Evolutionary conservation across 2,329 filamentous ascomycete species (phyloP).

Genomic region (Lecanicillium sp.): DNA sequence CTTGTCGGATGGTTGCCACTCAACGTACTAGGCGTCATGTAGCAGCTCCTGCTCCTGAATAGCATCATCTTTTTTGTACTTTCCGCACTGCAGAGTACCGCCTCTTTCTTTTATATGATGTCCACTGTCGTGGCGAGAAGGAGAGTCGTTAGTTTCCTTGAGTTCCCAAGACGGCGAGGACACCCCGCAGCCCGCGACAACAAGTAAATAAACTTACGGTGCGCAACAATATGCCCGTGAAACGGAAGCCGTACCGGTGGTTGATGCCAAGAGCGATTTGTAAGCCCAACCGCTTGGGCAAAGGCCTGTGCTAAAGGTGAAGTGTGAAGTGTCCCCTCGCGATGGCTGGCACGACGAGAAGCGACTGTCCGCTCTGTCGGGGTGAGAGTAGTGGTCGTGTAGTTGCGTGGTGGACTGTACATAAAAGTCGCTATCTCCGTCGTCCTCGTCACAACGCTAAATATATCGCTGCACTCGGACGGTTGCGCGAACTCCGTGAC

Average conservation of each 20-base stretch:
- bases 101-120: not conserved
- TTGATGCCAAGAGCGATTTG: not conserved
- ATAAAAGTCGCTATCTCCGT: not conserved
- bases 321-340: not conserved
- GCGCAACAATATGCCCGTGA: not conserved
- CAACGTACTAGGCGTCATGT: not conserved
- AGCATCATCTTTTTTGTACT: not conserved
- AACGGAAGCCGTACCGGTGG: not conserved
- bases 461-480: not conserved
- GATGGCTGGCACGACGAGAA: not conserved
- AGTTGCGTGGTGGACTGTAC: not conserved
- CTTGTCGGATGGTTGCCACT: not conserved
- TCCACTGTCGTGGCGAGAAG: not conserved
- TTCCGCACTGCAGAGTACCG: not conserved
- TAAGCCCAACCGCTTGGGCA: not conserved
- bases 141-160: too few species aligned
- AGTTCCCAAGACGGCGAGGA: too few species aligned
- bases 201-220: not conserved
- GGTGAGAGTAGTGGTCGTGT: not conserved
- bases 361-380: not conserved
- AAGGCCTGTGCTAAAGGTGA: not conserved
- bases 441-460: not conserved
- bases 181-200: too few species aligned
- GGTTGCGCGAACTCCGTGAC: not conserved
- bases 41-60: not conserved